Evolutionary conservation across 1,284 basidiomycete genomes (phyloP).

Genomic region (Rhodofomes roseus): DNA sequence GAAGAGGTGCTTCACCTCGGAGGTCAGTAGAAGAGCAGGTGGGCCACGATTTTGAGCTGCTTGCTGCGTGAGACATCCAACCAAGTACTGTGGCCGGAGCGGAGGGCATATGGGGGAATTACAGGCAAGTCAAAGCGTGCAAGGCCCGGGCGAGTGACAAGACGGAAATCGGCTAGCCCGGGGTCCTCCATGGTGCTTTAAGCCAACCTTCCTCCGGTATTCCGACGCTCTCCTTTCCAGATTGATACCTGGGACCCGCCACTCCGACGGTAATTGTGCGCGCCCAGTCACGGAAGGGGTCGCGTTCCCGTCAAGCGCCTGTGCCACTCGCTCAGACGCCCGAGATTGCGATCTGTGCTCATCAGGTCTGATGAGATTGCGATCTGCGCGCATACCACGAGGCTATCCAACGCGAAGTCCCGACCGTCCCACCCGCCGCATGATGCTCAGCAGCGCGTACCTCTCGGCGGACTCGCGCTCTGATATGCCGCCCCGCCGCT

Average conservation of each 20-base stretch:
- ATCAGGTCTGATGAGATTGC: conserved; percentile 8
- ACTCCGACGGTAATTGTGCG: conserved; percentile 4
- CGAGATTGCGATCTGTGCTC: conserved; percentile 8
- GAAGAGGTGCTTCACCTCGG: background rate
- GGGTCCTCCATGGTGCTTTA: background rate
- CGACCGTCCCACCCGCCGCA: background rate
- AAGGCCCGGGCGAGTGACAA: background rate
- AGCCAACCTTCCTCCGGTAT: background rate
- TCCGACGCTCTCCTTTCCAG: conserved; percentile 2
- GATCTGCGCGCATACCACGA: conserved; percentile 5
- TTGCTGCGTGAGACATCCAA: background rate
- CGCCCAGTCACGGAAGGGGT: background rate
- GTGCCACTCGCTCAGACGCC: background rate
- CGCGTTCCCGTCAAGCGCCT: background rate
- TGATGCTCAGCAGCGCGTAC: background rate
- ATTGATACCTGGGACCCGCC: background rate
- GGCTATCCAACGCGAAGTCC: conserved; percentile 6
- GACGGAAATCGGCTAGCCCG: background rate
- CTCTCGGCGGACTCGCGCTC: background rate
- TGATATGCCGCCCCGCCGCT: background rate
- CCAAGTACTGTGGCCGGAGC: background rate
- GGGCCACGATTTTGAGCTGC: background rate
- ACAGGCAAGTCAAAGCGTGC: background rate
- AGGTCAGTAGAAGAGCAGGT: background rate
- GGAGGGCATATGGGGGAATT: background rate